Conservation (phyloP, 805 yeast species). For the Kodamaea jinghongensis region DNA sequence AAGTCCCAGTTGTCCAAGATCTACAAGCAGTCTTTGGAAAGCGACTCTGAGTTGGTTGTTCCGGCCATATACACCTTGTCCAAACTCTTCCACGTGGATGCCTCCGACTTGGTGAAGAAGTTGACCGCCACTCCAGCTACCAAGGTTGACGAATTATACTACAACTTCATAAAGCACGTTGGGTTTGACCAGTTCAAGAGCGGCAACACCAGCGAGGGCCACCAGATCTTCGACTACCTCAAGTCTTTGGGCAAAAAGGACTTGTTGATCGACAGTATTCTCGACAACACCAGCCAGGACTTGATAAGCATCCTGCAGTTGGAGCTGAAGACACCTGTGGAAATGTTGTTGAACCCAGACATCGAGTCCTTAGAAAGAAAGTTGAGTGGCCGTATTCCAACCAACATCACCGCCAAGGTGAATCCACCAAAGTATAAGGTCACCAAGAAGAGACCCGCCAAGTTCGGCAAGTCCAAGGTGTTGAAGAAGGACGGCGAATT, state of each 20-base stretch:
- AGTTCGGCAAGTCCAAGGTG: constrained; percentile 27
- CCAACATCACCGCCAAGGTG: background rate
- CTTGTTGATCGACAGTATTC: constrained; percentile 20
- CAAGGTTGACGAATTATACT: constrained; percentile 17
- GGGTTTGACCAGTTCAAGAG: constrained; percentile 28
- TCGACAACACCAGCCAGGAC: constrained; percentile 17
- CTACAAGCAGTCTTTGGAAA: background rate
- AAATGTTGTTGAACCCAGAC: constrained; percentile 31
- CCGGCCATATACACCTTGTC: constrained; percentile 6
- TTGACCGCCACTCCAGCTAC: constrained; percentile 1
- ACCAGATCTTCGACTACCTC: constrained; percentile 21
- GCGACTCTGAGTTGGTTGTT: constrained; percentile 1
- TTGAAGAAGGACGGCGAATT: constrained; percentile 24
- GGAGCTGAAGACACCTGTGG: constrained; percentile 18
- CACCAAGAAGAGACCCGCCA: constrained; percentile 23
- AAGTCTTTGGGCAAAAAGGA: constrained; percentile 17
- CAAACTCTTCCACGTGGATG: constrained; percentile 4
- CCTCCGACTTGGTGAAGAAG: constrained; percentile 3
- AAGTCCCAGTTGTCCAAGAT: constrained; percentile 4
- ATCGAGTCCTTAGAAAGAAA: constrained; percentile 18
- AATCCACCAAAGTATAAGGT: constrained; percentile 4
- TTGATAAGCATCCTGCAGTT: constrained; percentile 20
- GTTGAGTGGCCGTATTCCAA: background rate
- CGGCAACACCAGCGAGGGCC: constrained; percentile 14
- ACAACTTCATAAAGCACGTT: constrained; percentile 27